A percentile compares a stretch with the other conserved stretches of the same genome.
Conservation (phyloP, 768 basidiomycete species). For the Pleurotus salmoneostramineus region DNA sequence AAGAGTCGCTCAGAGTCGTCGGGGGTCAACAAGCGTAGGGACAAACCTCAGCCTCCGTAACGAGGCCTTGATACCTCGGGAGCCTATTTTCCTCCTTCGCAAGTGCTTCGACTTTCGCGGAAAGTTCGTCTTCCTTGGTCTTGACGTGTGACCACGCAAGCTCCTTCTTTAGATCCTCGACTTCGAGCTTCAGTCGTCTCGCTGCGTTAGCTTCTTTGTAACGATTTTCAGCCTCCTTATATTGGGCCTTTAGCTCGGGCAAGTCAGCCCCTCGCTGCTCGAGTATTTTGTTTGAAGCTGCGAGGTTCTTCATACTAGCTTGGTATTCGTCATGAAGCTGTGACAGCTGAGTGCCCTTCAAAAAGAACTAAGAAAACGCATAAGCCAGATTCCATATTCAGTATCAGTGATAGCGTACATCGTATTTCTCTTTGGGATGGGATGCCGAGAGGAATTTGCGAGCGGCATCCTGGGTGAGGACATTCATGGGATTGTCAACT, state of each 20-base stretch:
- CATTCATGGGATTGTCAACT: conserved; percentile 94
- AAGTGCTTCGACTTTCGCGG: conserved; percentile 28
- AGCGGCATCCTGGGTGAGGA: conserved; percentile 74
- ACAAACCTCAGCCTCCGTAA: conserved; percentile 29
- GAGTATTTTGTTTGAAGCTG: conserved; percentile 60
- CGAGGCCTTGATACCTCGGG: conserved; percentile 31
- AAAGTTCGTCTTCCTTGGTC: conserved; percentile 56
- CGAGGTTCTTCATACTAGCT: conserved; percentile 67
- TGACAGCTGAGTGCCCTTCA: conserved; percentile 86
- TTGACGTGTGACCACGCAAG: conserved; percentile 86
- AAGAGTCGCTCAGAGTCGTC: neutral
- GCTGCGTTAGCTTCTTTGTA: conserved; percentile 76
- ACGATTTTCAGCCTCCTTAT: conserved; percentile 53
- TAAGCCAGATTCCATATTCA: neutral
- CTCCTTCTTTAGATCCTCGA: conserved; percentile 71
- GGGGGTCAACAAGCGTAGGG: neutral
- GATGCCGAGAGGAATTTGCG: conserved; percentile 85
- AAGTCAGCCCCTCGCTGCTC: conserved; percentile 71
- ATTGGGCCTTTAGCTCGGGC: conserved; percentile 65
- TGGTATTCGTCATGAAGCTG: conserved; percentile 89
- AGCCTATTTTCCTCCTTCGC: conserved; percentile 29
- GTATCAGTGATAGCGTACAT: conserved; percentile 39
- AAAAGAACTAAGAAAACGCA: conserved; percentile 68
- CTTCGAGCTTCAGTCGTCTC: conserved; percentile 62
- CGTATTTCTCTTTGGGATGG: conserved; percentile 82